A percentile compares a stretch with the other conserved stretches of the same genome.
These are phyloP conservation scores for Orychophragmus violaceus DNA, from an alignment of 345 rosid species.

Conservation along the genomic window DNA sequence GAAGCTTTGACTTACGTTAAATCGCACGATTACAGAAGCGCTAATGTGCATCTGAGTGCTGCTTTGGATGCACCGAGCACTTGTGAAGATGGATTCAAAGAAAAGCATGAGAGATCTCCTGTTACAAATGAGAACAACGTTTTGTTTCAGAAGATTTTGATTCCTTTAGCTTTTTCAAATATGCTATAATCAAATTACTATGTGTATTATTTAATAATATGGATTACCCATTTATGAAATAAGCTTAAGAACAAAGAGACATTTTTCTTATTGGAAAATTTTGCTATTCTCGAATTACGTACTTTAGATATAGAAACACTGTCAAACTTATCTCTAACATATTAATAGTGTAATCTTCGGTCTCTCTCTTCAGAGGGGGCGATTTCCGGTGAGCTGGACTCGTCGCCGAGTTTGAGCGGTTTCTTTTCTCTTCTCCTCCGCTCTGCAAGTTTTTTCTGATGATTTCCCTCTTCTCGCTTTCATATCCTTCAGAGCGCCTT, in stretches of 20 bases:
- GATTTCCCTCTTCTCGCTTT: no score
- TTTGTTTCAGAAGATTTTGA: slow-evolving; percentile 32
- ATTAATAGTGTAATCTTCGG: no score
- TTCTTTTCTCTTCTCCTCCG: no score
- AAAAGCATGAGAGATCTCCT: slow-evolving; percentile 10
- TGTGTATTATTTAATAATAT: background rate
- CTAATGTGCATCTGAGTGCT: background rate
- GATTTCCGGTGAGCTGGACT: no score
- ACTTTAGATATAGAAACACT: no score
- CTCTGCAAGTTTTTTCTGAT: no score
- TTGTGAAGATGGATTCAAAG: background rate
- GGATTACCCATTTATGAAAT: background rate
- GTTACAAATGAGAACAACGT: slow-evolving; percentile 22
- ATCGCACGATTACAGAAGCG: background rate
- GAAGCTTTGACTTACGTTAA: background rate
- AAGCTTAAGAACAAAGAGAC: background rate
- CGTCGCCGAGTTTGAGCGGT: no score
- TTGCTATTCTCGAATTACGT: background rate
- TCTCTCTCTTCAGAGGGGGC: no score
- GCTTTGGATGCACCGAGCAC: background rate
- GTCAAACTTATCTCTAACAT: no score
- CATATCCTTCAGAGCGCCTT: no score
- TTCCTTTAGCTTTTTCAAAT: slow-evolving; percentile 38
- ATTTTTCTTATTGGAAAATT: background rate
- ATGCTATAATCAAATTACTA: slow-evolving; percentile 17